Base-by-base conservation (phyloP, 164 flowering plant genomes). In the Litsea cubeba region DNA sequence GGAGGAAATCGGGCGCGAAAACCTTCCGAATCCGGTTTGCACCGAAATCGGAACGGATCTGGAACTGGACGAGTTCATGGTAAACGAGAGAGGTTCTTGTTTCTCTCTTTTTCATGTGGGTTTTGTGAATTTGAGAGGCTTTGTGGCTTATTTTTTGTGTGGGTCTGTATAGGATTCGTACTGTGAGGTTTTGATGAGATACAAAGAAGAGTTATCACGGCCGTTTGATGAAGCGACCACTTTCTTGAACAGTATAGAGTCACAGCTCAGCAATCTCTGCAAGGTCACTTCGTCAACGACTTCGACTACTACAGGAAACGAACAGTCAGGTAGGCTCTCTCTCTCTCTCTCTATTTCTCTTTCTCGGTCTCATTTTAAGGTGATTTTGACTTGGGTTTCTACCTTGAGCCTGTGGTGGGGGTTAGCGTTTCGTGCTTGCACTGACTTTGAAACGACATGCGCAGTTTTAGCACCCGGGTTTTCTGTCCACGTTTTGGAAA, bases 11-110 rank as follows among this genome's bases (percentile, higher is more conserved):
- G 75, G 80, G 79, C 77, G 82, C 50, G 87, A 85, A 22, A 74
- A 76, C 46, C 78, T 74, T 2, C 35, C 79, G 8, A 77, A 50
- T n/a, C 30, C 72, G 5, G 67, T 79, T 62, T 70, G 74, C 17
- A 72, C 78, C 10, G 73, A 74, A 40, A 71, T 85, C n/a, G 92
- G 88, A 46, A 82, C 81, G 40, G 96, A 91, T 85, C 93, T 94
- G 12, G 95, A 92, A 83, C 94, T 92, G 11, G 97, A 92, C 70
- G 87, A 88, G 26, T 92, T 92, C 86, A 92, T 92, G 97, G 97
- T 92, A 46, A 46, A 26, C 24, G 71, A 32, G 24, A 20, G 18
- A 2, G 20, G 2, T 46, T 68, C 20, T 12, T 68, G 12, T 18
- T 32, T 17, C 12, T 30, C 30, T 66, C 10, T n/a, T 32, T 18